Conservation (phyloP, 495 filamentous ascomycete species). For the Xeromyces bisporus region DNA sequence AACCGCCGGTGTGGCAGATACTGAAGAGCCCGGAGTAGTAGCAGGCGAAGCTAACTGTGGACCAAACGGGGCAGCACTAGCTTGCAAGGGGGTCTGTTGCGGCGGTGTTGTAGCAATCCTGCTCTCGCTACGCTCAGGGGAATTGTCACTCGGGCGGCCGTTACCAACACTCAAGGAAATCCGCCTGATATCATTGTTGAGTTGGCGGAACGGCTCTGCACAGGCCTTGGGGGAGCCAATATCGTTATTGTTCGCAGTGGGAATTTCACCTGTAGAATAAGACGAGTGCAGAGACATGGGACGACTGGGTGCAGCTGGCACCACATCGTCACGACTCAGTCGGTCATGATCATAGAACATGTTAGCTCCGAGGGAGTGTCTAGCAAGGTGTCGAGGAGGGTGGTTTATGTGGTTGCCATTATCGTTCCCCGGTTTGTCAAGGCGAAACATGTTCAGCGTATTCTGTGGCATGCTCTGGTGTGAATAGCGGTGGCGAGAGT, state of each 20-base stretch:
- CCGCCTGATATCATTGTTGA: constrained; percentile 65
- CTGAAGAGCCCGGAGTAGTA: constrained; percentile 6
- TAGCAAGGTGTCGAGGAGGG: constrained; percentile 18
- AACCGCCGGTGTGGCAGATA: constrained; percentile 7
- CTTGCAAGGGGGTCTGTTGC: constrained; percentile 56
- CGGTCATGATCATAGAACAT: constrained; percentile 17
- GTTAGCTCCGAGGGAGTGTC: constrained; percentile 41
- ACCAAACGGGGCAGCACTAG: constrained; percentile 54
- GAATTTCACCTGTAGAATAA: constrained; percentile 77
- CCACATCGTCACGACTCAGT: constrained; percentile 11
- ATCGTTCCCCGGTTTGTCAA: constrained; percentile 17
- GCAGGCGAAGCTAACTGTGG: constrained; percentile 20
- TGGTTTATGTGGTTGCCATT: constrained; percentile 8
- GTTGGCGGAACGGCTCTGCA: constrained; percentile 66
- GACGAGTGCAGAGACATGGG: constrained; percentile 50
- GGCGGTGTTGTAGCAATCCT: constrained; percentile 26
- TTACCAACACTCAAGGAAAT: constrained; percentile 46
- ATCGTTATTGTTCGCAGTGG: constrained; percentile 57
- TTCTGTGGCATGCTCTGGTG: constrained; percentile 69
- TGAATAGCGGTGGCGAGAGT: constrained; percentile 57
- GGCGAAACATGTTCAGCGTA: constrained; percentile 21
- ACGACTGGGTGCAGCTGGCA: constrained; percentile 14
- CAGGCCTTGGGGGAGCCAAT: constrained; percentile 43
- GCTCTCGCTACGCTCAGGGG: constrained; percentile 30
- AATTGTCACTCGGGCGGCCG: constrained; percentile 51